Evolutionary conservation across 1,284 basidiomycete species (phyloP).

Genomic region (Irpex sp.): DNA sequence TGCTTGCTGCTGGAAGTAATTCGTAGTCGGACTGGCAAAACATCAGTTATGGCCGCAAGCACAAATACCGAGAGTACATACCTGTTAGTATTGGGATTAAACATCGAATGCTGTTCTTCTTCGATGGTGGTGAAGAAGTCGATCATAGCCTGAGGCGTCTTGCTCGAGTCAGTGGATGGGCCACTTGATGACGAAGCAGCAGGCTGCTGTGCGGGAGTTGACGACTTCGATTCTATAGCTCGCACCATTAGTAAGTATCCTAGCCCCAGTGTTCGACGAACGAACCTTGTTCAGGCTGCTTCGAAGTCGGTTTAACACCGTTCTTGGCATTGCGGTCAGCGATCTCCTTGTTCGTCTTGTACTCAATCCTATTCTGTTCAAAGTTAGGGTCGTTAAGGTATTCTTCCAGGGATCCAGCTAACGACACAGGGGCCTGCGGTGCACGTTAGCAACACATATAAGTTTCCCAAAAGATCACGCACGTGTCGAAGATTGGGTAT

Average conservation of each 20-base stretch:
- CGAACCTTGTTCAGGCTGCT: slow-evolving; percentile 25
- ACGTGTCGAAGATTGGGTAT: slow-evolving; percentile 95
- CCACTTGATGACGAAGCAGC: slow-evolving; percentile 19
- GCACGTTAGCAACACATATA: background rate
- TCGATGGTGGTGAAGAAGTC: slow-evolving; percentile 96
- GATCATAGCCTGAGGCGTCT: slow-evolving; percentile 39
- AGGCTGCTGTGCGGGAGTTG: slow-evolving; percentile 11
- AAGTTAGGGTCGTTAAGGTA: slow-evolving; percentile 95
- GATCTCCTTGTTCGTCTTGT: slow-evolving; percentile 80
- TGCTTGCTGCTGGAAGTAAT: slow-evolving; percentile 58
- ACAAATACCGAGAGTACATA: slow-evolving; percentile 20
- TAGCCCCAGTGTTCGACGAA: background rate
- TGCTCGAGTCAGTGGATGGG: slow-evolving; percentile 15
- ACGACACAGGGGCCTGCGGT: slow-evolving; percentile 81
- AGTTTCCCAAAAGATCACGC: slow-evolving; percentile 23
- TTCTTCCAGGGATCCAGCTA: slow-evolving; percentile 91
- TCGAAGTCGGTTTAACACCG: slow-evolving; percentile 22
- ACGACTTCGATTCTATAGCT: slow-evolving; percentile 20
- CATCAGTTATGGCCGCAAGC: slow-evolving; percentile 7
- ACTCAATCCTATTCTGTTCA: slow-evolving; percentile 85
- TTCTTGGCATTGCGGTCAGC: slow-evolving; percentile 49
- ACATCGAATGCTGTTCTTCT: slow-evolving; percentile 71
- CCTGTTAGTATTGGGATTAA: slow-evolving; percentile 59
- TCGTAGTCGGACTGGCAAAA: slow-evolving; percentile 40
- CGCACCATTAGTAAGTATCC: background rate